phyloP scores from a whole-genome alignment of 495 filamentous ascomycete species.

The Podospora fimiseda region DNA sequence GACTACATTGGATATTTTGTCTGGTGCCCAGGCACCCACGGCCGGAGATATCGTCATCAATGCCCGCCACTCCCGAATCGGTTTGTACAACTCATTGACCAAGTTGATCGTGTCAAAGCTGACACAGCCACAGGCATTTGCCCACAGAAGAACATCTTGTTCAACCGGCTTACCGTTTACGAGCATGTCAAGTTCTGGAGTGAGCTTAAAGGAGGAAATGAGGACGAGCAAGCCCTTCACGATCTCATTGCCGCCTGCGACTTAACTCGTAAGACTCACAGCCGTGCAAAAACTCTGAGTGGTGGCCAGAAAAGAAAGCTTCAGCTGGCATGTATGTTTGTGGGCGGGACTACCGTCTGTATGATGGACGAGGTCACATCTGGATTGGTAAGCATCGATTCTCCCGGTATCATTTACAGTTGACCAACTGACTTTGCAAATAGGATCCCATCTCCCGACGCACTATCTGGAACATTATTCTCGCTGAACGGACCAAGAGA shows the following conservation, averaged over 20 bases:
- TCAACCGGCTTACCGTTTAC: slow-evolving; percentile 67
- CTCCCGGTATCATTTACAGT: neutral
- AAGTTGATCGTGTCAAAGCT: neutral
- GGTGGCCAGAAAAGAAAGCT: slow-evolving; percentile 82
- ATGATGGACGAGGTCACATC: slow-evolving; percentile 78
- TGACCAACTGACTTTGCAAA: neutral
- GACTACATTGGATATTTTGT: slow-evolving; percentile 75
- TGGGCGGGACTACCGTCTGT: slow-evolving; percentile 69
- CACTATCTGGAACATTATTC: slow-evolving; percentile 80
- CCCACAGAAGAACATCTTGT: slow-evolving; percentile 79
- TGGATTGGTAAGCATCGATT: slow-evolving; percentile 49
- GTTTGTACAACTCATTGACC: neutral
- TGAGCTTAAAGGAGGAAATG: slow-evolving; percentile 52
- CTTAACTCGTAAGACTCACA: slow-evolving; percentile 56
- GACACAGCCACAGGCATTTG: slow-evolving; percentile 51
- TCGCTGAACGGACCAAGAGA: slow-evolving; percentile 63
- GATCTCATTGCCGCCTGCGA: slow-evolving; percentile 61
- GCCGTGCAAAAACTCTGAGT: slow-evolving; percentile 58
- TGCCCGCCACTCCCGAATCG: slow-evolving; percentile 25
- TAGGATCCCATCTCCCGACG: slow-evolving; percentile 71
- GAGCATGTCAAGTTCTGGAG: slow-evolving; percentile 76
- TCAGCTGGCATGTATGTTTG: slow-evolving; percentile 84
- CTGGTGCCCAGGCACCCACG: slow-evolving; percentile 61
- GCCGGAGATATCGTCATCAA: slow-evolving; percentile 61
- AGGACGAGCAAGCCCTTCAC: slow-evolving; percentile 44